A percentile compares a stretch with the other conserved stretches of the same genome.
These are phyloP conservation scores for Coemansia asiatica DNA, from an alignment of 192 early-diverging fungal genomes.

Conservation along the genomic window DNA sequence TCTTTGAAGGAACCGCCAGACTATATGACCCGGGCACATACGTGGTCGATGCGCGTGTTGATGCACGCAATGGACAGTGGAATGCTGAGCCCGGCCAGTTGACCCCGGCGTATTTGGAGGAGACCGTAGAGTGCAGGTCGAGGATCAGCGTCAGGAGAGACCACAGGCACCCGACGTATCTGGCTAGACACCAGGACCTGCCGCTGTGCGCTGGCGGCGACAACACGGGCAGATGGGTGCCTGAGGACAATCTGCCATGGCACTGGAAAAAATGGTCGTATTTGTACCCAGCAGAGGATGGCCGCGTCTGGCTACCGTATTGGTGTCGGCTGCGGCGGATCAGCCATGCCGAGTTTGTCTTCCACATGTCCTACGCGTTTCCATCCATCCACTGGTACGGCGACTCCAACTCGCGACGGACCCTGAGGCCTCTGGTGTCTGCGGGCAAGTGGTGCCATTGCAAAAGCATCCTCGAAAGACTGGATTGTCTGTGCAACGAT, in stretches of 20 bases:
- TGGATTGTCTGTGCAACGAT: slow-evolving; percentile 51
- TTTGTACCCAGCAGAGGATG: slow-evolving; percentile 26
- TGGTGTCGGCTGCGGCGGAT: slow-evolving; percentile 34
- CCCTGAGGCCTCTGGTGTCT: slow-evolving; percentile 26
- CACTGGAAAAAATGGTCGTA: slow-evolving; percentile 24
- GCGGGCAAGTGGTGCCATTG: slow-evolving; percentile 41
- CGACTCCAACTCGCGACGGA: slow-evolving; percentile 46
- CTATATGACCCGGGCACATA: slow-evolving; percentile 40
- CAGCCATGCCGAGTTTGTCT: slow-evolving; percentile 32
- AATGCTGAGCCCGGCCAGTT: slow-evolving; percentile 26
- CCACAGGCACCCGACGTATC: slow-evolving; percentile 20
- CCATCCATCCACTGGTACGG: slow-evolving; percentile 47
- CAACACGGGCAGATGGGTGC: slow-evolving; percentile 33
- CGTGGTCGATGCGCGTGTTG: slow-evolving; percentile 31
- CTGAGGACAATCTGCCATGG: slow-evolving; percentile 12
- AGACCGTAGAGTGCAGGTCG: neutral
- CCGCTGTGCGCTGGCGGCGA: slow-evolving; percentile 21
- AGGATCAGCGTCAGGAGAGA: slow-evolving; percentile 2
- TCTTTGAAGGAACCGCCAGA: slow-evolving; percentile 29
- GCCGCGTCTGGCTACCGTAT: slow-evolving; percentile 39
- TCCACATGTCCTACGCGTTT: slow-evolving; percentile 21
- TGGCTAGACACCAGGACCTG: slow-evolving; percentile 28
- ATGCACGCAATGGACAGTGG: slow-evolving; percentile 27
- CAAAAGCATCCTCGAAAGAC: neutral
- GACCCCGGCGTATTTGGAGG: slow-evolving; percentile 13